Conservation (phyloP, 495 filamentous ascomycete genomes). For the Podospora pseudoanserina region DNA sequence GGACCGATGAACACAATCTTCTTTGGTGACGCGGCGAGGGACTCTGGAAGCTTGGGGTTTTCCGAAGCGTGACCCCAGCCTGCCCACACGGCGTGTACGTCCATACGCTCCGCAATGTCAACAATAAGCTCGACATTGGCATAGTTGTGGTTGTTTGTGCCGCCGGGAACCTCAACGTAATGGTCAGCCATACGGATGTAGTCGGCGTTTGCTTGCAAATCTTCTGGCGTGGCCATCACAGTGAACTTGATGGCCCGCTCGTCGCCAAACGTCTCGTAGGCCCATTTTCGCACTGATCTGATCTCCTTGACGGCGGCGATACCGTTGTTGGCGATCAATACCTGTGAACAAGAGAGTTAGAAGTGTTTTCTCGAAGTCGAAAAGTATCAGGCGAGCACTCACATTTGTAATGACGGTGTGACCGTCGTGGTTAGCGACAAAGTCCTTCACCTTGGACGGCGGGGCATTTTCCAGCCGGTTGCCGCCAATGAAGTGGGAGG, state of each 20-base stretch:
- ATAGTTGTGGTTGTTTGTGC: constrained; percentile 99
- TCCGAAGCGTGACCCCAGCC: constrained; percentile 99
- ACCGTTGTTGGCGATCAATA: constrained; percentile 99
- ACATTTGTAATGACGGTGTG: constrained; percentile 98
- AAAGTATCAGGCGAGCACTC: constrained; percentile 32
- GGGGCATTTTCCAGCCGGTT: constrained; percentile 77
- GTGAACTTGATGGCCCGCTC: constrained; percentile 98
- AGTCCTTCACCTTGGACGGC: constrained; percentile 85
- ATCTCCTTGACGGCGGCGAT: constrained; percentile 99
- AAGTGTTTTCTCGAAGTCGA: neutral
- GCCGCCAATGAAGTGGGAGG: constrained; percentile 93
- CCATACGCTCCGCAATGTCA: constrained; percentile 98
- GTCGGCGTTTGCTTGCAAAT: constrained; percentile 94
- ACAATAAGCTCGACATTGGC: constrained; percentile 99
- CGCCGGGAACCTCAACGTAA: constrained; percentile 98
- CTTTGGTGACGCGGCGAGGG: constrained; percentile 88
- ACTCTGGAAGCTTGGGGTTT: constrained; percentile 96
- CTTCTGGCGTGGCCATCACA: constrained; percentile 99
- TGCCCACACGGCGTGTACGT: constrained; percentile 97
- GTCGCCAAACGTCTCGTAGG: constrained; percentile 98
- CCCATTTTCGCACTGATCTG: constrained; percentile 98
- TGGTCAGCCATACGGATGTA: constrained; percentile 99
- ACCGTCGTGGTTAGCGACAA: constrained; percentile 81
- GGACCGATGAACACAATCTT: constrained; percentile 99
- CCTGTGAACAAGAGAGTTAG: constrained; percentile 49